phyloP scores from a whole-genome alignment of 1,284 basidiomycete species.

The Trametes hirsuta region DNA sequence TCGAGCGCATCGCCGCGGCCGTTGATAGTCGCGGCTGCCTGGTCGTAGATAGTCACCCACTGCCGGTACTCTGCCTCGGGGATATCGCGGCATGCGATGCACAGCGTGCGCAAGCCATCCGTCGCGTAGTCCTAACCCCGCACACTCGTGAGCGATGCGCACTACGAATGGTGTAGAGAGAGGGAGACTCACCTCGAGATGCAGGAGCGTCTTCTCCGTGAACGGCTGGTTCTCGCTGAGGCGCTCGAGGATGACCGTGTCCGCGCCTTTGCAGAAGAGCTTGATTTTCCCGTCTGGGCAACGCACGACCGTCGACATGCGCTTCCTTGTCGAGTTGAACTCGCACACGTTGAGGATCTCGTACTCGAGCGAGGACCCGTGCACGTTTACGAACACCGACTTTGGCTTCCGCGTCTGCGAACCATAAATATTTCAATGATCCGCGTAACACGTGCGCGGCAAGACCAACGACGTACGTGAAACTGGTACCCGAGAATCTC shows the following conservation, averaged over 20 bases:
- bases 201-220: slow-evolving; percentile 84
- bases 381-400: slow-evolving; percentile 88
- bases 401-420: slow-evolving; percentile 90
- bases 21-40: slow-evolving; percentile 91
- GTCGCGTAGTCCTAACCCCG: slow-evolving; percentile 85
- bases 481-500: slow-evolving; percentile 94
- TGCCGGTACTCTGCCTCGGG: slow-evolving; percentile 89
- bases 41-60: slow-evolving; percentile 88
- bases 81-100: slow-evolving; percentile 92
- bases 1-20: slow-evolving; percentile 94
- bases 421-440: not conserved
- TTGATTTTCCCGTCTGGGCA: slow-evolving; percentile 91
- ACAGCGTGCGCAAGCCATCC: slow-evolving; percentile 96
- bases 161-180: not conserved
- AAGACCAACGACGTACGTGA: slow-evolving; percentile 61
- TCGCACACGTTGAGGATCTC: slow-evolving; percentile 97
- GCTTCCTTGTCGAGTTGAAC: slow-evolving; percentile 97
- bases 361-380: slow-evolving; percentile 78
- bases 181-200: slow-evolving; percentile 75
- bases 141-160: slow-evolving; percentile 3
- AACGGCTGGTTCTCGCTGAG: slow-evolving; percentile 82
- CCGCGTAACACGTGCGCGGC: not conserved
- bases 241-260: slow-evolving; percentile 94
- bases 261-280: slow-evolving; percentile 96
- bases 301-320: slow-evolving; percentile 96